Conservation (phyloP, 768 basidiomycete species). For the Guyanaporus albipodus region DNA sequence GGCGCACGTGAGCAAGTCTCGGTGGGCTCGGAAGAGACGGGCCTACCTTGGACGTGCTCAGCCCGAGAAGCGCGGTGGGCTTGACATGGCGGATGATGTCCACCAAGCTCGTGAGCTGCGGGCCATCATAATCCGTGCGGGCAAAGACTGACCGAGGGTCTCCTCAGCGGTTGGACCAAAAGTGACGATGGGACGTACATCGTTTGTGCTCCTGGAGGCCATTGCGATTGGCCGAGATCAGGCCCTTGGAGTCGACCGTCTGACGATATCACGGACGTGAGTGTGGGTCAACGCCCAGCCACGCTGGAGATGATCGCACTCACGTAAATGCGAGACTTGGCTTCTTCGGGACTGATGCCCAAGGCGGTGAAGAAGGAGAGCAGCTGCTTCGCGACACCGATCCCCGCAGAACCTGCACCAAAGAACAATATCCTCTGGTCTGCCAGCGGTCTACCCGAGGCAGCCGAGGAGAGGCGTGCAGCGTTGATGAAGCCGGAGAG, state of each 20-base stretch:
- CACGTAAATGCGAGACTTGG: conserved; percentile 64
- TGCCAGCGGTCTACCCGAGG: conserved; percentile 37
- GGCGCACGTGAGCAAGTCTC: background rate
- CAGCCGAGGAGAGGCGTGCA: conserved; percentile 52
- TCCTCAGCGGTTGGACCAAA: background rate
- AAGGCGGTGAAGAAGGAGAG: conserved; percentile 47
- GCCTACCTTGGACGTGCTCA: conserved; percentile 52
- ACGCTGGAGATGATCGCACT: conserved; percentile 17
- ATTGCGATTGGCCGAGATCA: conserved; percentile 66
- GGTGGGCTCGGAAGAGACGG: background rate
- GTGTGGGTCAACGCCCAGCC: background rate
- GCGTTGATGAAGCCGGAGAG: conserved; percentile 75
- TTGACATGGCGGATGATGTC: conserved; percentile 70
- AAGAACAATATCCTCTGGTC: conserved; percentile 58
- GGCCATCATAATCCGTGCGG: conserved; percentile 63
- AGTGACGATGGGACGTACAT: conserved; percentile 36
- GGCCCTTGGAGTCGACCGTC: conserved; percentile 76
- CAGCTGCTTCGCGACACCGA: conserved; percentile 50
- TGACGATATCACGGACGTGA: conserved; percentile 22
- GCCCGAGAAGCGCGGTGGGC: conserved; percentile 73
- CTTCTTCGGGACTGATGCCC: conserved; percentile 63
- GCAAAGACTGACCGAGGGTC: conserved; percentile 52
- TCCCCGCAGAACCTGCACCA: conserved; percentile 51
- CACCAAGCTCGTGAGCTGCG: conserved; percentile 53
- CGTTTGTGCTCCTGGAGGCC: conserved; percentile 72